phyloP scores from a whole-genome alignment of 2,329 filamentous ascomycete species.

The Xylariaceae sp. region DNA sequence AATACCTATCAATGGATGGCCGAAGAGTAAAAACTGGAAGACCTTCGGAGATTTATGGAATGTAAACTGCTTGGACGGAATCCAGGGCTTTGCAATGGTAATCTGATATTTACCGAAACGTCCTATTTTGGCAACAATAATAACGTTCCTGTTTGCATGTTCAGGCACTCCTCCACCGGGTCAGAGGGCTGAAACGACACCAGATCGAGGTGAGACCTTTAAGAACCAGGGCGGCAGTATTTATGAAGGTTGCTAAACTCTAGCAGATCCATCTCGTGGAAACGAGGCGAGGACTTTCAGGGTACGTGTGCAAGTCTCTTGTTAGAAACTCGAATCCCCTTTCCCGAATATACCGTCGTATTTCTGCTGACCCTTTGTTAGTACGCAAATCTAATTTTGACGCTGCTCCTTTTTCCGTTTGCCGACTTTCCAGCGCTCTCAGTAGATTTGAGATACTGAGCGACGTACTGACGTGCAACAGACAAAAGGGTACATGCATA shows the following conservation, averaged over 20 bases:
- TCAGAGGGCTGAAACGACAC: constrained; percentile 35
- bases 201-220: constrained; percentile 42
- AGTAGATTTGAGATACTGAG: too few species aligned
- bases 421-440: too few species aligned
- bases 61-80: constrained; percentile 35
- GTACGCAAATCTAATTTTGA: too few species aligned
- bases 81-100: constrained; percentile 43
- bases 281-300: constrained; percentile 42
- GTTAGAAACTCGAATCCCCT: too few species aligned
- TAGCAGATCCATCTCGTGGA: constrained; percentile 43
- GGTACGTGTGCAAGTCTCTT: too few species aligned
- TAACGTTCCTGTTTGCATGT: too few species aligned
- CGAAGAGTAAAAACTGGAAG: constrained; percentile 40
- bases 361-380: too few species aligned
- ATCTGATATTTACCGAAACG: too few species aligned
- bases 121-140: too few species aligned
- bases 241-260: background rate
- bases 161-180: constrained; percentile 37
- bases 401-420: too few species aligned
- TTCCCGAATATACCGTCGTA: too few species aligned
- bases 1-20: constrained; percentile 52
- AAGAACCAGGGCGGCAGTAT: background rate
- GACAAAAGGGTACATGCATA: constrained; percentile 46
- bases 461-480: too few species aligned
- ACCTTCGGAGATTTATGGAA: constrained; percentile 43